These are phyloP conservation scores for Arthroderma uncinatum DNA, from an alignment of 2,329 filamentous ascomycete species.

Conservation along the genomic window DNA sequence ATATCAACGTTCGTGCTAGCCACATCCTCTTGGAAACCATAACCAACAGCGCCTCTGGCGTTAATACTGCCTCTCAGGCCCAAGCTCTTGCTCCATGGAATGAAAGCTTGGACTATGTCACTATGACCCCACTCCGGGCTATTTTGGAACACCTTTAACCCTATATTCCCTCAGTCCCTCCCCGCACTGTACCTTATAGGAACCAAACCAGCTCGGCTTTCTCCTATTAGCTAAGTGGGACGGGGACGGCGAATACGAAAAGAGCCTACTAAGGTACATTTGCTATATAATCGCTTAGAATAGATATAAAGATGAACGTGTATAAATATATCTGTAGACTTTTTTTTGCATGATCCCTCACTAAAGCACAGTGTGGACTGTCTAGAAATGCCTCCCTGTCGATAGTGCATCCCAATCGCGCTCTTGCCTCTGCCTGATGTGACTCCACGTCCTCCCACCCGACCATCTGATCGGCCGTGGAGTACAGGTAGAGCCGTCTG, in stretches of 20 bases:
- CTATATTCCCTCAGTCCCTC: neutral
- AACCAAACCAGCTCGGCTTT: neutral
- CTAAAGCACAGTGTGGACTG: neutral
- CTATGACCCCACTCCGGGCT: conserved; percentile 5
- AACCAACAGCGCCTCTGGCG: too few relatives aligned
- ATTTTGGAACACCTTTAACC: neutral
- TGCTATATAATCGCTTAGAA: too few relatives aligned
- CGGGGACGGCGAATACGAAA: conserved; percentile 14
- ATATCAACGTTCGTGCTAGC: too few relatives aligned
- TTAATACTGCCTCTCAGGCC: conserved; percentile 16
- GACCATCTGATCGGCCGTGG: neutral
- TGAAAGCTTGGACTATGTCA: neutral
- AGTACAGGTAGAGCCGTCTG: conserved; percentile 6
- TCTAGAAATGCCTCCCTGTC: neutral
- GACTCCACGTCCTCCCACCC: neutral
- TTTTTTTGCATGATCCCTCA: neutral
- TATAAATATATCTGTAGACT: too few relatives aligned
- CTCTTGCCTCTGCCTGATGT: conserved; percentile 1
- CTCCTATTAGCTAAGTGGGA: conserved; percentile 12
- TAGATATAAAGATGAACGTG: too few relatives aligned
- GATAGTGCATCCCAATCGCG: neutral
- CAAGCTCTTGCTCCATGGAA: too few relatives aligned
- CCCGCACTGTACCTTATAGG: neutral
- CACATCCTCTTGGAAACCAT: too few relatives aligned
- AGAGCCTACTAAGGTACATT: conserved; percentile 11